Base-by-base conservation (phyloP, 306 rosid genomes). In the Herpetospermum pedunculosum region DNA sequence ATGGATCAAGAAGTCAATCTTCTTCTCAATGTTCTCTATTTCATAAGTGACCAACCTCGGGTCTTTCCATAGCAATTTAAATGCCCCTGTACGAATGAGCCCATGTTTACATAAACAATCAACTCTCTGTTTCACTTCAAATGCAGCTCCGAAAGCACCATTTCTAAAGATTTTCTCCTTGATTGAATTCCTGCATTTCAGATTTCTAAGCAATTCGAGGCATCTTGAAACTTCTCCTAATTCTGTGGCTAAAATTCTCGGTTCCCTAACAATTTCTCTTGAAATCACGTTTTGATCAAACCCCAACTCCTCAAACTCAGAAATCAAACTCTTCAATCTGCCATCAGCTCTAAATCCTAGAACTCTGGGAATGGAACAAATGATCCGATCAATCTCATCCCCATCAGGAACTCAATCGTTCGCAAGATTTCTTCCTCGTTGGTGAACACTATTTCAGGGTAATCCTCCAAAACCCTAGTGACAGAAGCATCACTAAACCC, bases 41-140 rank as follows among this genome's bases (percentile, higher is more conserved):
- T 84, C 88, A 75, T 89, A 91, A 0, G 76, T 49, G 48, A 91
- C 84, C 78, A 91, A 54, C 80, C 97, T 85, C 0, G 96, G 97
- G 54, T 93, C 97, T 70, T 89, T 91, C 94, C 97, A 85, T 41
- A 91, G 54, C 19, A 91, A 74, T 82, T 87, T 92, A 25, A 89
- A 85, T 16, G 98, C 90, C 53, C 89, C 90, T 47, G 88, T 87
- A 4, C 87, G 85, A 63, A 79, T 89, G 83, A 91, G 78, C 40
- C 96, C 94, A 4, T 81, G 80, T 70, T 73, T 52, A 58, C 98
- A 87, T 80, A 93, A 85, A 77, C 90, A 91, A 75, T 87, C 96
- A 15, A 91, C 85, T 78, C 92, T 83, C 50, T 82, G 23, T 62
- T 91, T 93, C 76, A 87, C 96, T 70, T 86, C 88, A 74, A 93